Conservation (phyloP, 768 basidiomycete genomes). For the Phanerodontia chrysosporium region DNA sequence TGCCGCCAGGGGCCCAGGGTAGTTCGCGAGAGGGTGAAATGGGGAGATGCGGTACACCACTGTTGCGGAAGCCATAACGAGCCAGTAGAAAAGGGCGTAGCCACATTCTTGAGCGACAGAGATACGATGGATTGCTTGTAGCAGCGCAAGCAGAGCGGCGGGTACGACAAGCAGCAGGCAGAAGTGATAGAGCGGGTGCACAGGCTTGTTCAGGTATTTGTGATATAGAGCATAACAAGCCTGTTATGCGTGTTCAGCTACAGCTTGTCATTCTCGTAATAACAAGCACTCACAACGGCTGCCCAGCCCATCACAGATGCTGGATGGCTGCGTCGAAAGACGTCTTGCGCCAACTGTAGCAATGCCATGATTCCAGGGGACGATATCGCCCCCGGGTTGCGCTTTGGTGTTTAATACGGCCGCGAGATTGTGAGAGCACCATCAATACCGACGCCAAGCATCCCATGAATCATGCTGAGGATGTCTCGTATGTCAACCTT, state of each 20-base stretch:
- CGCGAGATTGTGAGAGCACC: no score
- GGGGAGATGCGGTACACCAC: conserved; percentile 20
- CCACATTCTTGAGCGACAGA: not conserved
- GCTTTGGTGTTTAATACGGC: no score
- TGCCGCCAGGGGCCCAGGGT: conserved; percentile 18
- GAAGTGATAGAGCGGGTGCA: not conserved
- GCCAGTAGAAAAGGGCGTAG: conserved; percentile 18
- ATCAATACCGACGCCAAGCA: no score
- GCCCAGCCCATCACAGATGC: no score
- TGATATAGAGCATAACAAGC: not conserved
- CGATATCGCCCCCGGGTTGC: no score
- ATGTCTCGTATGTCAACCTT: no score
- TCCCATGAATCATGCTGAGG: no score
- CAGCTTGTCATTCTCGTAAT: no score
- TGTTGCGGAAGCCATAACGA: conserved; percentile 22
- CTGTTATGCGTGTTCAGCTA: not conserved
- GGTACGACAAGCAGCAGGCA: conserved; percentile 4
- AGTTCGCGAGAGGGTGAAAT: conserved; percentile 22
- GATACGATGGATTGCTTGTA: not conserved
- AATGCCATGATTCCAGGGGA: no score
- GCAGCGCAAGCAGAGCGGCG: not conserved
- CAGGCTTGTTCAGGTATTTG: not conserved
- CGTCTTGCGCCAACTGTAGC: no score
- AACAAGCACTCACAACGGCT: no score
- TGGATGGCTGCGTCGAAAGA: no score